Base-by-base conservation (phyloP, 2,329 filamentous ascomycete species). In the Anthostomella pinea region DNA sequence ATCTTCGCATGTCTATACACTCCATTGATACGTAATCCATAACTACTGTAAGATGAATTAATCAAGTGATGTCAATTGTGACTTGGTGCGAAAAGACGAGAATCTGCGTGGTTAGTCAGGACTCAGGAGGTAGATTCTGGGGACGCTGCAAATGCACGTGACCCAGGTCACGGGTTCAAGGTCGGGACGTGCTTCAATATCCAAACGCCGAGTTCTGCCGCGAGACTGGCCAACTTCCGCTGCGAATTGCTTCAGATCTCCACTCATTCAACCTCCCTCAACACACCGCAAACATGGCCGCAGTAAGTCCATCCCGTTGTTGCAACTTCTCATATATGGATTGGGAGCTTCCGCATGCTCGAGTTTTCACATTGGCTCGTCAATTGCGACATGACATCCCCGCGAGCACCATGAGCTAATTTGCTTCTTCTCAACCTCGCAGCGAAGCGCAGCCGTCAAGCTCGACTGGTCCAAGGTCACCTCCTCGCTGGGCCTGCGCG, bases 401-500 rank as follows among this genome's bases (percentile, higher is more conserved):
- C 24, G 10, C 21, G 33, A 11, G 29, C n/a, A 45, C 39, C 28
- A 53, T 73, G 73, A 76, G 73, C 74, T 77, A 76, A 77, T 76
- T 76, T 72, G n/a, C 61, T 52, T 53, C 43, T 52, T 48, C 38
- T 52, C 44, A 35, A 33, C 28, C 38, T 41, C 45, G 67, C 68
- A 97, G 91, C 86, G 89, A 80, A 95, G 88, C 81, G 90, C 91
- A 77, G 90, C 91, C 71, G 81, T 94, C 72, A 98, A 97, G 82
- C 81, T 98, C 79, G 93, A 98, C 83, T 98, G 93, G 93, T 81
- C 81, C 73, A 93, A 94, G 75, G 81, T 98, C 63, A 85, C 85
- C 71, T 81, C 79, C 72, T 94, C 91, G 64, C 89, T 98, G 61
- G 91, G 91, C 68, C 88, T 98, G 68, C 87, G 87, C 69, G 93